These are phyloP conservation scores for Acrodontium crateriforme DNA, from an alignment of 2,329 filamentous ascomycete genomes.

Conservation along the genomic window DNA sequence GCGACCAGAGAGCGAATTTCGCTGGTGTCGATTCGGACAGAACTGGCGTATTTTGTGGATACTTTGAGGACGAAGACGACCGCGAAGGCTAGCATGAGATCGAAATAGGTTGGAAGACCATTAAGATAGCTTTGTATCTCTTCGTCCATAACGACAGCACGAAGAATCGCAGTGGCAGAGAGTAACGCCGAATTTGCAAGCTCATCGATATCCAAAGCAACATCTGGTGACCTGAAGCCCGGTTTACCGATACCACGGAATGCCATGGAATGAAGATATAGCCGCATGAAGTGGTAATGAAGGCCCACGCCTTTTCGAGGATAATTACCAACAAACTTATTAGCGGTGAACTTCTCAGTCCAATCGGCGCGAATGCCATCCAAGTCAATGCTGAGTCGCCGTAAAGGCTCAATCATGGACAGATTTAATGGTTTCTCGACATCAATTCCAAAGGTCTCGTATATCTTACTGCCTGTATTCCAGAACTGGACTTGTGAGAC, in stretches of 20 bases:
- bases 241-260: slow-evolving; percentile 15
- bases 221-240: slow-evolving; percentile 11
- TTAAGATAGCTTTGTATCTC: slow-evolving; percentile 17
- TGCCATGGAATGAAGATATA: slow-evolving; percentile 17
- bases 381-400: slow-evolving; percentile 14
- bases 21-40: slow-evolving; percentile 14
- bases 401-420: slow-evolving; percentile 21
- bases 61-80: slow-evolving; percentile 19
- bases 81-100: slow-evolving; percentile 20
- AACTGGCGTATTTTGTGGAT: slow-evolving; percentile 16
- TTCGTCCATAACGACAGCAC: slow-evolving; percentile 12
- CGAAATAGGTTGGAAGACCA: slow-evolving; percentile 19
- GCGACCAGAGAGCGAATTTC: slow-evolving; percentile 14
- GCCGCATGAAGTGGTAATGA: slow-evolving; percentile 17
- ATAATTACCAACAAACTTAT: slow-evolving; percentile 17
- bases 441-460: slow-evolving; percentile 18
- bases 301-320: slow-evolving; percentile 16
- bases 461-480: slow-evolving; percentile 14
- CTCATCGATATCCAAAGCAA: slow-evolving; percentile 18
- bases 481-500: slow-evolving; percentile 17
- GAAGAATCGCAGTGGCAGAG: slow-evolving; percentile 15
- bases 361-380: slow-evolving; percentile 16
- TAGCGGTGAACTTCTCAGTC: slow-evolving; percentile 13
- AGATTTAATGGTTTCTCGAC: slow-evolving; percentile 14
- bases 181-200: slow-evolving; percentile 14